Conservation (phyloP, 192 early-diverging fungal species). For the Phycomyces blakesleeanus region DNA sequence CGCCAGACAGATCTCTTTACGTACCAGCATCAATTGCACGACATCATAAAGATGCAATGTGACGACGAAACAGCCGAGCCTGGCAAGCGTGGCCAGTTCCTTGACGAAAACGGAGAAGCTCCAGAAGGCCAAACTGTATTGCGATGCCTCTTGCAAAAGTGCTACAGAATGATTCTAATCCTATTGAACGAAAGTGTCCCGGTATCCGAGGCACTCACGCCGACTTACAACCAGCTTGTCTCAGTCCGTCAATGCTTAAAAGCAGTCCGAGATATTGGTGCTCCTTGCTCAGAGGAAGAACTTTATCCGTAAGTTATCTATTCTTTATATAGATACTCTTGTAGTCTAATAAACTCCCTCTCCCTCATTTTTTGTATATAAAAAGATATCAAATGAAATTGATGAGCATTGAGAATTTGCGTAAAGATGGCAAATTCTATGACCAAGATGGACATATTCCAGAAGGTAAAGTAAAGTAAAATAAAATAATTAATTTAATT, state of each 20-base stretch:
- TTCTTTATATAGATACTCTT: not conserved
- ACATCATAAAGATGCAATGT: constrained; percentile 67
- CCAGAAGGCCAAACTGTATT: constrained; percentile 67
- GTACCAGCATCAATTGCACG: constrained; percentile 68
- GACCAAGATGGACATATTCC: constrained; percentile 78
- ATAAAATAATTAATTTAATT: too few relatives aligned
- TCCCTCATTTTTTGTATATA: not conserved
- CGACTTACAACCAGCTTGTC: constrained; percentile 67
- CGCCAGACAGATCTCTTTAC: constrained; percentile 72
- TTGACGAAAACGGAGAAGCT: constrained; percentile 53
- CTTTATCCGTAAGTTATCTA: constrained; percentile 55
- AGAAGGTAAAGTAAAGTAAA: constrained; percentile 19
- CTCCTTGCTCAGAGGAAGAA: constrained; percentile 56
- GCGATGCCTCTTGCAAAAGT: constrained; percentile 65
- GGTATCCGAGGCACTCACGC: constrained; percentile 65
- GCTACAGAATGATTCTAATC: constrained; percentile 73
- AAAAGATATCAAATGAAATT: constrained; percentile 75
- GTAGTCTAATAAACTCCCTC: too few relatives aligned
- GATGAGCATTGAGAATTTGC: constrained; percentile 73
- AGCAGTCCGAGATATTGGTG: constrained; percentile 63
- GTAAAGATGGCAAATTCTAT: constrained; percentile 82
- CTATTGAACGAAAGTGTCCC: constrained; percentile 65
- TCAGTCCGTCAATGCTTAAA: constrained; percentile 64
- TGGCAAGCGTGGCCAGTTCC: constrained; percentile 43
- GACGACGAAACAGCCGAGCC: not conserved